phyloP scores from a whole-genome alignment of 1,139 yeast species.

The Groenewaldozyma sp. region DNA sequence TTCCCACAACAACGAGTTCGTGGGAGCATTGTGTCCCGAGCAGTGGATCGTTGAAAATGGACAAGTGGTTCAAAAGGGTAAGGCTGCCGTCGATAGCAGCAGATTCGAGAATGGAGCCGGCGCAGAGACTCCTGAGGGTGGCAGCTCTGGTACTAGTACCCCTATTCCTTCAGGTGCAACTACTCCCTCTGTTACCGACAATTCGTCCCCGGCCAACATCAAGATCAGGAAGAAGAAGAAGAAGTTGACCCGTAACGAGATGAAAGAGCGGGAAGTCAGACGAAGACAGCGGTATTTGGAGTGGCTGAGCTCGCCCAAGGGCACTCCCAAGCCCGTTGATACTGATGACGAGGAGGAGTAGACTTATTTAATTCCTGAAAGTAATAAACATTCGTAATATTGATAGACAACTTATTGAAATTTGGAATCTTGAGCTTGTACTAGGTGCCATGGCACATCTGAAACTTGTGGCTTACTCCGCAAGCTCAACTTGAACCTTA shows the following conservation, averaged over 20 bases:
- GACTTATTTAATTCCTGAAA: background rate
- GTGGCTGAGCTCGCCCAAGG: constrained; percentile 95
- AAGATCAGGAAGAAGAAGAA: constrained; percentile 76
- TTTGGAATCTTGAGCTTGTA: no score
- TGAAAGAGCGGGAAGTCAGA: constrained; percentile 85
- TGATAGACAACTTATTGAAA: no score
- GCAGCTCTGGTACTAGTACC: constrained; percentile 24
- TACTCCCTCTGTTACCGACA: constrained; percentile 24
- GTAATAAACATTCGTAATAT: background rate
- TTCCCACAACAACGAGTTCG: constrained; percentile 94
- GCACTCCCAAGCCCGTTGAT: constrained; percentile 89
- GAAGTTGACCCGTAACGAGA: constrained; percentile 94
- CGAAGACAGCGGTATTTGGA: constrained; percentile 89
- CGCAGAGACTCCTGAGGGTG: constrained; percentile 7
- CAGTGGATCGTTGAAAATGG: constrained; percentile 98
- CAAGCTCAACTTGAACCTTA: no score
- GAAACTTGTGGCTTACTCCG: no score
- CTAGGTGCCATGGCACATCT: no score
- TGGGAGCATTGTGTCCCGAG: constrained; percentile 95
- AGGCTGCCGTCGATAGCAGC: constrained; percentile 59
- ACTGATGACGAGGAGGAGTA: constrained; percentile 81
- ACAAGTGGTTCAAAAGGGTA: constrained; percentile 74
- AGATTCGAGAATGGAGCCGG: constrained; percentile 71
- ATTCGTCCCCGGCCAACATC: constrained; percentile 89
- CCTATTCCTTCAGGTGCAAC: no score